Conservation (phyloP, 2,329 filamentous ascomycete species). For the Arthrinium puccinioides region DNA sequence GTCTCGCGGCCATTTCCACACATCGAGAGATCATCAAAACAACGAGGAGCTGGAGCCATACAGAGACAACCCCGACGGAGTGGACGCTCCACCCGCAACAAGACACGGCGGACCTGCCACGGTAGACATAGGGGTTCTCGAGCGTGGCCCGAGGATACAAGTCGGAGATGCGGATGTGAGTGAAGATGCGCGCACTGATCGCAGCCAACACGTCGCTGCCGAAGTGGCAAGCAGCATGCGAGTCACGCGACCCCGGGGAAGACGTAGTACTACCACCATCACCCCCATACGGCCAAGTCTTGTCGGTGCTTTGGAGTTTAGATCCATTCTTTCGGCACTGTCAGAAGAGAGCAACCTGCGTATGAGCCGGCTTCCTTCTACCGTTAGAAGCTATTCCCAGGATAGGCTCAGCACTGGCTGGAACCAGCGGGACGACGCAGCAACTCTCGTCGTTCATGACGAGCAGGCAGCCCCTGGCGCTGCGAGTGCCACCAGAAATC, state of each 20-base stretch:
- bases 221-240: conserved; percentile 94
- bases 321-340: conserved; percentile 81
- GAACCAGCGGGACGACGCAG: neutral
- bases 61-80: conserved; percentile 48
- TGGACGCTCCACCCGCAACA: conserved; percentile 18
- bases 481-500: conserved; percentile 22
- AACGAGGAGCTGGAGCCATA: conserved; percentile 57
- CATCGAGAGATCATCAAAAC: conserved; percentile 37
- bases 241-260: conserved; percentile 60
- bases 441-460: too few relatives aligned
- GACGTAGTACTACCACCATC: conserved; percentile 64
- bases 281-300: conserved; percentile 88
- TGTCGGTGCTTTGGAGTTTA: conserved; percentile 88
- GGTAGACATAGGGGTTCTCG: conserved; percentile 34
- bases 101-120: conserved; percentile 10
- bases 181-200: conserved; percentile 51
- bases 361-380: conserved; percentile 62
- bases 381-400: conserved; percentile 62
- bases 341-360: conserved; percentile 74
- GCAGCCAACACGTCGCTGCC: conserved; percentile 54
- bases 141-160: conserved; percentile 40
- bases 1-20: conserved; percentile 67
- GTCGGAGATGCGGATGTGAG: conserved; percentile 41
- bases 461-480: conserved; percentile 3
- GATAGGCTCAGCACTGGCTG: conserved; percentile 30